phyloP scores from a whole-genome alignment of 2,329 filamentous ascomycete species.

The Chaetomium strumarium region DNA sequence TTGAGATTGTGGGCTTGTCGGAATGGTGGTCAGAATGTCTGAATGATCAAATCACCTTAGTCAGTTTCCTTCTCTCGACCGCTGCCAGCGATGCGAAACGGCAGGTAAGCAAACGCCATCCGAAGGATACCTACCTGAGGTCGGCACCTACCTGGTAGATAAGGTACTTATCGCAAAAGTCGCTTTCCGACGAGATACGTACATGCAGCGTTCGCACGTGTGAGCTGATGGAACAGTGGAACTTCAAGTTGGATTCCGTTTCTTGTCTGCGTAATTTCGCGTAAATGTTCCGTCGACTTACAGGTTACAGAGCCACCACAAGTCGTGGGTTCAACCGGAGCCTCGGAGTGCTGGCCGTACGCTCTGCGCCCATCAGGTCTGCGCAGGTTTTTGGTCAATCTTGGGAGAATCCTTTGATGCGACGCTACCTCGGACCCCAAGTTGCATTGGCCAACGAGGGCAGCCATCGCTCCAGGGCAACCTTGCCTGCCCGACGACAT shows the following conservation, averaged over 20 bases:
- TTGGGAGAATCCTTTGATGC: conserved; percentile 14
- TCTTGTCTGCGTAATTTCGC: not conserved
- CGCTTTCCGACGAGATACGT: conserved; percentile 4
- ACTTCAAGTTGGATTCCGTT: not conserved
- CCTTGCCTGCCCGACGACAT: not conserved
- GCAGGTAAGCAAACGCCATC: conserved; percentile 3
- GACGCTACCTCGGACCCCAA: not conserved
- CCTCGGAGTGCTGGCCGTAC: not conserved
- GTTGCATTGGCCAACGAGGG: not conserved
- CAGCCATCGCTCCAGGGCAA: not conserved
- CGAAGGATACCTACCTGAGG: too few species aligned
- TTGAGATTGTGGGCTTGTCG: not conserved
- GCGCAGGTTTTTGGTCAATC: conserved; percentile 4
- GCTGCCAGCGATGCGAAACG: not conserved
- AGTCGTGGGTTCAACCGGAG: not conserved
- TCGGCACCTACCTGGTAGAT: too few species aligned
- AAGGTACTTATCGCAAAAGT: too few species aligned
- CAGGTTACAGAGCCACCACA: conserved; percentile 2
- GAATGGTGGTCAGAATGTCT: conserved; percentile 14
- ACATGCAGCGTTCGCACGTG: conserved; percentile 11
- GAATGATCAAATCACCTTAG: conserved; percentile 2
- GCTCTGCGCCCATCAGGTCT: not conserved
- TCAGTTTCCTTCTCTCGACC: not conserved
- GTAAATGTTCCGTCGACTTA: not conserved
- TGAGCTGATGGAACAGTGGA: not conserved